A percentile compares a stretch with the other conserved stretches of the same genome.
These are phyloP conservation scores for Tolypocladium album DNA, from an alignment of 2,329 filamentous ascomycete genomes.

Conservation along the genomic window DNA sequence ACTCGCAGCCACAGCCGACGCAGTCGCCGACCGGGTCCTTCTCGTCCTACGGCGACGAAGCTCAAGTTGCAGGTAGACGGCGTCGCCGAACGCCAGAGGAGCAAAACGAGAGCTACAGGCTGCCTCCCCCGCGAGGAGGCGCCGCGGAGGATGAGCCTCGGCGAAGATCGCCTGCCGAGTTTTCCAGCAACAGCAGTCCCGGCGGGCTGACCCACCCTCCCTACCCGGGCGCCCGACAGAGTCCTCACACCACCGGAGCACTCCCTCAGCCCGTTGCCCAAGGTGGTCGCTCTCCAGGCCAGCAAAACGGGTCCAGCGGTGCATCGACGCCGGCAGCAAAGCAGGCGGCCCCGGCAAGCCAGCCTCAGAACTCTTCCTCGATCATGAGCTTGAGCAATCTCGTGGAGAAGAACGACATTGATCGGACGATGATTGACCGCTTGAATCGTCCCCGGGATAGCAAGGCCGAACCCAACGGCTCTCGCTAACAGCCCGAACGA, in stretches of 20 bases:
- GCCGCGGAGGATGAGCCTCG: slow-evolving; percentile 37
- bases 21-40: slow-evolving; percentile 34
- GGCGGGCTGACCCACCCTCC: slow-evolving; percentile 26
- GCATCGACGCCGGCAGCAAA: slow-evolving; percentile 20
- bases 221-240: slow-evolving; percentile 24
- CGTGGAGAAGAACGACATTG: slow-evolving; percentile 42
- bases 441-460: slow-evolving; percentile 28
- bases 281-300: slow-evolving; percentile 25
- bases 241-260: slow-evolving; percentile 27
- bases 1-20: slow-evolving; percentile 19
- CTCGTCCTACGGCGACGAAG: slow-evolving; percentile 27
- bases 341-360: slow-evolving; percentile 9
- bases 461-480: slow-evolving; percentile 3
- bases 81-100: slow-evolving; percentile 28
- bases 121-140: slow-evolving; percentile 31
- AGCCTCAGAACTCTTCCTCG: slow-evolving; percentile 20
- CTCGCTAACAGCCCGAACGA: slow-evolving; percentile 1
- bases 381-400: slow-evolving; percentile 43
- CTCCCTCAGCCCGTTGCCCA: slow-evolving; percentile 18
- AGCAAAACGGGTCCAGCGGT: slow-evolving; percentile 24
- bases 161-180: slow-evolving; percentile 40
- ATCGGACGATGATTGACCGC: slow-evolving; percentile 42
- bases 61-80: slow-evolving; percentile 19
- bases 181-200: slow-evolving; percentile 36
- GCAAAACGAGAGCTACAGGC: slow-evolving; percentile 29